phyloP scores from a whole-genome alignment of 31 red algal genomes.

The Odonthalia washingtoniensis region DNA sequence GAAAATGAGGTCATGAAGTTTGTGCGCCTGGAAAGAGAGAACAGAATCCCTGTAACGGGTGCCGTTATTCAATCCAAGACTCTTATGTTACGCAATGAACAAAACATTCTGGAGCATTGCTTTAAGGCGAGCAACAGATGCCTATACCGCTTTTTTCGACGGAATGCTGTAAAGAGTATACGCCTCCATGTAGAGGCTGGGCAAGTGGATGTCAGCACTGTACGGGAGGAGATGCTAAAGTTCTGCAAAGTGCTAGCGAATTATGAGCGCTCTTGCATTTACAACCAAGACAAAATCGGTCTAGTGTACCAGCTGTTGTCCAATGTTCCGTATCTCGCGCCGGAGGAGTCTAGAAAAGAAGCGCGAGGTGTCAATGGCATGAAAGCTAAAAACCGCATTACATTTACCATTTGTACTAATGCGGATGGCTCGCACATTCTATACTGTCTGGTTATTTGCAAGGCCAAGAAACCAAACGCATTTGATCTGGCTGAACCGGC shows the following conservation, averaged over 20 bases:
- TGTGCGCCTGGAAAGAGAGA: not conserved
- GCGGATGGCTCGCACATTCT: slow-evolving; percentile 12
- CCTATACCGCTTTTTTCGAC: not conserved
- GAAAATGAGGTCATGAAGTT: slow-evolving; percentile 20
- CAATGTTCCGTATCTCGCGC: not conserved
- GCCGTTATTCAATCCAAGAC: not conserved
- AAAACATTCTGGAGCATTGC: not conserved
- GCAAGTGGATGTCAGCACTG: not conserved
- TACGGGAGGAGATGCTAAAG: not conserved
- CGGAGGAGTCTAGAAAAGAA: too few relatives aligned
- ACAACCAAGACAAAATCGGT: not conserved
- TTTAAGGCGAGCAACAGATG: slow-evolving; percentile 14
- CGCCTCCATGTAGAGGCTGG: slow-evolving; percentile 1
- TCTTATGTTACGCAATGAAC: not conserved
- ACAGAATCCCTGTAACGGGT: not conserved
- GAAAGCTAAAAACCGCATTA: slow-evolving; percentile 1
- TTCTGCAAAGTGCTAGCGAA: not conserved
- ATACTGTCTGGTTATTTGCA: not conserved
- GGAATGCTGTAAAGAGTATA: not conserved
- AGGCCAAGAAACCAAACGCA: not conserved
- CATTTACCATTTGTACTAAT: slow-evolving; percentile 16
- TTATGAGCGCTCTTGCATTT: not conserved
- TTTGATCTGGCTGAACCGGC: not conserved
- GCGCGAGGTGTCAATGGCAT: not conserved
- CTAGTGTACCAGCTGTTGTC: slow-evolving; percentile 6